phyloP scores from a whole-genome alignment of 306 rosid species.

The Ceratonia siliqua region DNA sequence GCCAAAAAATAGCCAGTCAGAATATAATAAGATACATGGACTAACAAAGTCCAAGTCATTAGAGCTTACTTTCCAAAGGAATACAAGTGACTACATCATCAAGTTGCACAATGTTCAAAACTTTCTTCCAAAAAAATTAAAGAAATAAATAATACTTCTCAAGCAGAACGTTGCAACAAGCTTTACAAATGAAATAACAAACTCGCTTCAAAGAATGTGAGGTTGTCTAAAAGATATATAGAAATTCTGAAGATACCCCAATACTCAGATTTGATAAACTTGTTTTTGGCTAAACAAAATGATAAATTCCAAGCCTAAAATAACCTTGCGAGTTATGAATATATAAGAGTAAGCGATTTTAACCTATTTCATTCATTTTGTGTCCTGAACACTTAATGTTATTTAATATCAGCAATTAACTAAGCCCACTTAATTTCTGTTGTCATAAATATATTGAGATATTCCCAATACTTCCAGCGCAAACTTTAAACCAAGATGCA shows the following conservation, averaged over 20 bases:
- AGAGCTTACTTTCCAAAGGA: not conserved
- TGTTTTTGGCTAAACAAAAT: not conserved
- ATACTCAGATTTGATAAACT: not conserved
- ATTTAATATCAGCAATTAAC: not conserved
- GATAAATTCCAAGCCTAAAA: not conserved
- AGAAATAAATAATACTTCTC: constrained; percentile 11
- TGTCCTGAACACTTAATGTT: not conserved
- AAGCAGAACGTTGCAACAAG: constrained; percentile 10
- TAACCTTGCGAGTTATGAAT: no score
- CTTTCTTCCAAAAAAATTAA: not conserved
- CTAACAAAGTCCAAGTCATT: not conserved
- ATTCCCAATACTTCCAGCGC: constrained; percentile 12
- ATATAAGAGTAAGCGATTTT: no score
- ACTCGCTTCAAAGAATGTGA: not conserved
- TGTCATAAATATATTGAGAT: not conserved
- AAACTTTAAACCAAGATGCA: constrained; percentile 14
- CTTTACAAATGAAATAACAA: constrained; percentile 11
- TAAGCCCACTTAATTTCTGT: not conserved
- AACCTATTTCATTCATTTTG: not conserved
- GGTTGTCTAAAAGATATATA: not conserved
- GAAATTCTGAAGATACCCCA: not conserved
- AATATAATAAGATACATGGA: constrained; percentile 6
- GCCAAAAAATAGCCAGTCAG: not conserved
- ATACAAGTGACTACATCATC: constrained; percentile 18
- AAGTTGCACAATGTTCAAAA: constrained; percentile 13